Evolutionary conservation across 2,329 filamentous ascomycete species (phyloP), one percentile per base, ranked within the genome.

Genomic region (Tolypocladium endophyticum): DNA sequence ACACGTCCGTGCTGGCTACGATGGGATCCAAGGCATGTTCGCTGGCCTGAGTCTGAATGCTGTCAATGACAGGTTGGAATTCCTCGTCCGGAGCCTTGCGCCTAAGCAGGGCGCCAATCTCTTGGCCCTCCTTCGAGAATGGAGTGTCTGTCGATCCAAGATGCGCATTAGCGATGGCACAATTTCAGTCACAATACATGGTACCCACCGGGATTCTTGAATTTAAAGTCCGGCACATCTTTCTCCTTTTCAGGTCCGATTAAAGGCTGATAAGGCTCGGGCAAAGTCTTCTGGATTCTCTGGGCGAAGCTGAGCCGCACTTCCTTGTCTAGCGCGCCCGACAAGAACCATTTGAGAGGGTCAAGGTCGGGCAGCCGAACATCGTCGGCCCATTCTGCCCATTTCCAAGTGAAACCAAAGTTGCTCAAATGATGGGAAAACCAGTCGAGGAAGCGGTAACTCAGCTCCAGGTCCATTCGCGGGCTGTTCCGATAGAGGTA

Each of bases 361-460:
- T 96, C 86, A 39, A 94, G 77, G 61, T 87, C 79, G 0, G 90
- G 83, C 33, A 95, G 81, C 52, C 85, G 81, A 20, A 96, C 86
- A 70, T 97, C 92, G 20, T 92, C 90, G 55, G 89, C 82, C 94
- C 94, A 99, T 76, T 99, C 94, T 20, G 89, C 87, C 94, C 94
- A 99, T 75, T 97, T 97, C 94, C 94, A 99, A 12, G 94, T 94
- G 72, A 97, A 99, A 58, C 96, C 94, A 71, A 99, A 99, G 77
- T 99, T 99, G 76, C 92, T 97, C 65, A 99, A 77, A 77, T 99
- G 94, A 72, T 99, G 94, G 23, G 93, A 85, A 70, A 99, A 99
- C 94, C 94, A 99, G 72, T 97, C 93, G 70, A 96, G 80, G 75
- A 97, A 97, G 33, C 94, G 85, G 68, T 92, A 88, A 59, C 80